Base-by-base conservation (phyloP, 352 stramenopile genomes). In the Phytophthora boehmeriae region DNA sequence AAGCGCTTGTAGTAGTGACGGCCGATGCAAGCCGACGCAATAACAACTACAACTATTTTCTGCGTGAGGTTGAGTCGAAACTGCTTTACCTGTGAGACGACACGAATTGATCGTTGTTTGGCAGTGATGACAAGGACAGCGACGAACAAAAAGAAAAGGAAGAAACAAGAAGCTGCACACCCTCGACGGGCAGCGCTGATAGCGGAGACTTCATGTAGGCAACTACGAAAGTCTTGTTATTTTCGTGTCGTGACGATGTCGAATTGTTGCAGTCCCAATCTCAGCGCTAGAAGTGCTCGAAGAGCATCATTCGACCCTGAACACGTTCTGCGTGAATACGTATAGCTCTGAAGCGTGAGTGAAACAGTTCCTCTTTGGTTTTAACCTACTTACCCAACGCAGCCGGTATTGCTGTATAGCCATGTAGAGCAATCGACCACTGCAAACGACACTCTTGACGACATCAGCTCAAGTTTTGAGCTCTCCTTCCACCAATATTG, bases 401-500 rank as follows among this genome's bases (percentile, higher is more conserved):
- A 30, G 6, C 25, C 3, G 6, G 6, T 30, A 30, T 30, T 30
- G 25, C 25, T 30, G 25, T 30, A n/a, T n/a, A 23, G 28, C 8
- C n/a, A 4, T 25, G 17, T 22, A 23, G 34, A 42, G 13, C 34
- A 28, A 45, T 8, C 16, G 32, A 30, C 11, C 25, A 25, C 39
- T 49, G 13, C 20, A 68, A 41, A 16, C 14, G 59, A 51, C 41
- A 39, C 22, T 54, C 48, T 54, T 42, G 51, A 59, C 1, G 39
- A 19, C 5, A n/a, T 19, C 4, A 41, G n/a, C 23, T 9, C 34
- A 25, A 60, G 47, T 2, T 68, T 56, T 27, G 59, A 54, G 8
- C 51, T 89, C 2, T 73, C 75, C 0, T 85, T 90, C 25, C 71
- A 78, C 28, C 78, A 88, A 28, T 90, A 88, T 28, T 86, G 73